Evolutionary conservation across 768 basidiomycete genomes (phyloP).

Genomic region (Holtermannia corniformis): DNA sequence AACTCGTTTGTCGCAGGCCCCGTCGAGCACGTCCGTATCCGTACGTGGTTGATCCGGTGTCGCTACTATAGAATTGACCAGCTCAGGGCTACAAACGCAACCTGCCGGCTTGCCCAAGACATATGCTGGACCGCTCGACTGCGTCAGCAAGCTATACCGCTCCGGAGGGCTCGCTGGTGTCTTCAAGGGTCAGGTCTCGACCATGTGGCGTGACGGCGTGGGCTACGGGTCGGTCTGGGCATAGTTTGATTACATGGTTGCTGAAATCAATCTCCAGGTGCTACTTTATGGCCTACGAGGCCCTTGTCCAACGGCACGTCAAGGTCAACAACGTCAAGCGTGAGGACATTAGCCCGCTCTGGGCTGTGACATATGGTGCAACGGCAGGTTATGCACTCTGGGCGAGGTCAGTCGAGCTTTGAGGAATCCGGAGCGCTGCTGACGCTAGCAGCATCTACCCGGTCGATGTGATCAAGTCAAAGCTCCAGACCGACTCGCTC

Average conservation of each 20-base stretch:
- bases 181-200: conserved; percentile 86
- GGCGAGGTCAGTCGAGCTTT: conserved; percentile 14
- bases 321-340: conserved; percentile 41
- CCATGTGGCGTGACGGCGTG: conserved; percentile 53
- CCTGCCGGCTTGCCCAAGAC: conserved; percentile 56
- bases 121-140: conserved; percentile 79
- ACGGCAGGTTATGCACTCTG: conserved; percentile 74
- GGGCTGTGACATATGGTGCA: conserved; percentile 78
- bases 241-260: neutral
- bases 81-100: conserved; percentile 79
- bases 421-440: too few relatives aligned
- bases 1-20: conserved; percentile 92
- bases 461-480: conserved; percentile 90
- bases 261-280: conserved; percentile 22
- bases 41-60: conserved; percentile 46
- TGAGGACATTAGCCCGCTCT: conserved; percentile 66
- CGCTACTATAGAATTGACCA: too few relatives aligned
- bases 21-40: conserved; percentile 94
- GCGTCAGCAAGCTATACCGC: conserved; percentile 68
- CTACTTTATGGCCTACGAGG: conserved; percentile 90
- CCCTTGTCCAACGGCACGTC: conserved; percentile 79
- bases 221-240: conserved; percentile 39
- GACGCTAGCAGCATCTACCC: conserved; percentile 68
- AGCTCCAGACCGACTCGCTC: conserved; percentile 78
- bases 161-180: conserved; percentile 70